Evolutionary conservation across 805 yeast genomes (phyloP), one percentile per base, ranked within the genome.

Genomic region (Tetrapisispora pingtungensis): DNA sequence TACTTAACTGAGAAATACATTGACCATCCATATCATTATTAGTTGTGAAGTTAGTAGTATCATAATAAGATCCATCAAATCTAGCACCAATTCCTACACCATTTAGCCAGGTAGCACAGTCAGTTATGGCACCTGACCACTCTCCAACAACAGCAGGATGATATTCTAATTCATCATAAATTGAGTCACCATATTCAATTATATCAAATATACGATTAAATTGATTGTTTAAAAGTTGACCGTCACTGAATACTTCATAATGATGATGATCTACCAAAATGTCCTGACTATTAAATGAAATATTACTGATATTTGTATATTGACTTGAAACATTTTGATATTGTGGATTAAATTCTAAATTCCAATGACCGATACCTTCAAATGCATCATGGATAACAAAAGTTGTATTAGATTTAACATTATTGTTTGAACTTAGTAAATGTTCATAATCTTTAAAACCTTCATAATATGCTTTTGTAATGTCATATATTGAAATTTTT

Each of bases 261-360:
- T 82, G 86, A 66, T 89, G 96, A 66, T 86, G 95, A 62, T 89
- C 96, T 41, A 88, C 70, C 27, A 85, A 73, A 40, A 84, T 80
- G 20, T 31, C 20, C n/a, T 22, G 30, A 72, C 78, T 74, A 60
- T 66, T 69, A 48, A 69, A 70, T 19, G 65, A 53, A 49, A 50
- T 38, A 49, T 58, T 26, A 54, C 63, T 49, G 49, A 57, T 51
- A 74, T 61, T 66, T 64, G 46, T 66, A 50, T 66, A 41, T 28
- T 28, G 27, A 19, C 36, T 28, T 13, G 43, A 34, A 8, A 34
- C 39, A 70, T 44, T 62, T 7, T 32, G 50, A 36, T 57, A 61
- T 41, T 52, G 41, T 3, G 61, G 58, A 36, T 61, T 65, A 27
- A 76, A 59, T 36, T 70, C 69, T 8, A 61, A 52, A 53, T 79